Evolutionary conservation across 345 rosid genomes (phyloP).

Genomic region (Linum lewisii): DNA sequence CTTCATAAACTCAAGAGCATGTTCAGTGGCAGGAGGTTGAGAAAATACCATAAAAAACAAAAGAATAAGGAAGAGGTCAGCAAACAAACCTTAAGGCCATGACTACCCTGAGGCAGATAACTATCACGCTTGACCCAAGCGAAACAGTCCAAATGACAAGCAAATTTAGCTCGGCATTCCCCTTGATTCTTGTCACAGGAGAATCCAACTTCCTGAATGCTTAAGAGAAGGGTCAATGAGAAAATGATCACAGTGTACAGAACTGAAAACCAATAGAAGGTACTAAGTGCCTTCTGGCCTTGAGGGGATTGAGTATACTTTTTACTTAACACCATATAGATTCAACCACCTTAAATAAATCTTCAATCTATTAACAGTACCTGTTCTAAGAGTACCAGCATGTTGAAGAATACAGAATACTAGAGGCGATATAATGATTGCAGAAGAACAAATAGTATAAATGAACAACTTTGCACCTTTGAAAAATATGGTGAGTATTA

Average conservation of each 20-base stretch:
- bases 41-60: slow-evolving; percentile 7
- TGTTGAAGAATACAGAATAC: too few species aligned
- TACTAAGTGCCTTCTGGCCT: neutral
- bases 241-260: neutral
- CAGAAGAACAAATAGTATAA: too few species aligned
- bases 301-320: neutral
- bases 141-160: slow-evolving; percentile 95
- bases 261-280: neutral
- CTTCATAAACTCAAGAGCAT: neutral
- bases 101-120: slow-evolving; percentile 99
- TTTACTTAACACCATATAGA: neutral
- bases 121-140: slow-evolving; percentile 99
- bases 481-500: too few species aligned
- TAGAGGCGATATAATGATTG: too few species aligned
- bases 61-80: slow-evolving; percentile 6
- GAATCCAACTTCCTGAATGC: slow-evolving; percentile 76
- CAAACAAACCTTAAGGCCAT: slow-evolving; percentile 72
- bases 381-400: too few species aligned
- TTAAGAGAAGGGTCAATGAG: slow-evolving; percentile 14
- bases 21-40: neutral
- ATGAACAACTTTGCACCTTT: too few species aligned
- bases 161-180: slow-evolving; percentile 86
- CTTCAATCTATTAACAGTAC: too few species aligned
- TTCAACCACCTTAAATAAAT: neutral
- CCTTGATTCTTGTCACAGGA: slow-evolving; percentile 85